Conservation (phyloP, 164 flowering plant genomes). For the Sedum album region DNA sequence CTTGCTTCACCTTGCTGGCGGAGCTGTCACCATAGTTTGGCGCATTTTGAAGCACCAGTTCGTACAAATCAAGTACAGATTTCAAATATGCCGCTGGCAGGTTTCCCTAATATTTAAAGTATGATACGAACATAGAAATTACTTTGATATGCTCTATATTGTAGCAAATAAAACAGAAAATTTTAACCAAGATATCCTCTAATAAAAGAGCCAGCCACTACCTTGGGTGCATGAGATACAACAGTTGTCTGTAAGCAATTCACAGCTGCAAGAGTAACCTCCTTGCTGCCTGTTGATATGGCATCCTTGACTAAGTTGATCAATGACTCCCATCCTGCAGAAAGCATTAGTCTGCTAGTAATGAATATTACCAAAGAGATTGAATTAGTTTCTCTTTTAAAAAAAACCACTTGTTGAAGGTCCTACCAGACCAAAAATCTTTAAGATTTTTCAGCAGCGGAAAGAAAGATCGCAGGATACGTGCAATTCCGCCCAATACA, state of each 20-base stretch:
- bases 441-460: slow-evolving; percentile 54
- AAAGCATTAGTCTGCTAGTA: slow-evolving; percentile 7
- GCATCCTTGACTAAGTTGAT: slow-evolving; percentile 61
- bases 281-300: slow-evolving; percentile 84
- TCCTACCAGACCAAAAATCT: slow-evolving; percentile 78
- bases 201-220: slow-evolving; percentile 13
- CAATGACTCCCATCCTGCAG: slow-evolving; percentile 90
- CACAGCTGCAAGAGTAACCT: slow-evolving; percentile 90
- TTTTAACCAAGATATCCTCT: neutral
- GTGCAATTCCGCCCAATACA: slow-evolving; percentile 85
- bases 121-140: slow-evolving; percentile 3
- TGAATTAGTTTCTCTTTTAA: neutral
- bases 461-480: slow-evolving; percentile 83
- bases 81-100: slow-evolving; percentile 65
- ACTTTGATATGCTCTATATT: neutral
- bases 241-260: slow-evolving; percentile 85
- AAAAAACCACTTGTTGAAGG: slow-evolving; percentile 7
- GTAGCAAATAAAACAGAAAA: neutral
- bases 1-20: slow-evolving; percentile 77
- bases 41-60: slow-evolving; percentile 52
- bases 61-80: slow-evolving; percentile 79
- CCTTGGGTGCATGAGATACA: slow-evolving; percentile 78
- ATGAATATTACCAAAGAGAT: neutral
- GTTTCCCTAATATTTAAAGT: slow-evolving; percentile 57
- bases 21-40: slow-evolving; percentile 31